Percentiles rank a stretch among this genome's conserved stretches.
Conservation (phyloP, 2,329 filamentous ascomycete species). For the Aspergillus persii region DNA sequence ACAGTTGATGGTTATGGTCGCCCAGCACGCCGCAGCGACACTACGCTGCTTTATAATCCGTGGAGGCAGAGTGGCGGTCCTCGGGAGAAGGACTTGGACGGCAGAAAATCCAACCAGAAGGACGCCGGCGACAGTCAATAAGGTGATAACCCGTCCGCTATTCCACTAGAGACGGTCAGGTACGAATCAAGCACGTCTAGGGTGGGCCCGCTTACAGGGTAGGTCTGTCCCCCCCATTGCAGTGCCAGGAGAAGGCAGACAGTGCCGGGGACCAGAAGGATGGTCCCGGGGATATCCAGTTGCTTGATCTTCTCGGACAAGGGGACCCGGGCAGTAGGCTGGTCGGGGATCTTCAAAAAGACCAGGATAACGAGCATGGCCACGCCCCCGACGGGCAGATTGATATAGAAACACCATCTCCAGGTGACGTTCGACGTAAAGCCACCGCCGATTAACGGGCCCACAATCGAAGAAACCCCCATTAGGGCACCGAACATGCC, state of each 20-base stretch:
- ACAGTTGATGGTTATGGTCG: neutral
- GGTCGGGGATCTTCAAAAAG: conserved; percentile 36
- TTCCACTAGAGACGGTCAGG: conserved; percentile 7
- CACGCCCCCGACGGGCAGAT: conserved; percentile 44
- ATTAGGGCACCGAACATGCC: conserved; percentile 54
- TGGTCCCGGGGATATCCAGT: conserved; percentile 35
- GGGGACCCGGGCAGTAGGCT: conserved; percentile 19
- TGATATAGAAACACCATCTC: conserved; percentile 45
- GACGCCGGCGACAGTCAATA: conserved; percentile 22
- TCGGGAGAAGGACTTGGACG: conserved; percentile 46
- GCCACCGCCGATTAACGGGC: conserved; percentile 44
- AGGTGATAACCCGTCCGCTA: conserved; percentile 19
- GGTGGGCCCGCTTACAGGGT: neutral
- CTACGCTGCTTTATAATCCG: conserved; percentile 49
- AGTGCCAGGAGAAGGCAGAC: conserved; percentile 21
- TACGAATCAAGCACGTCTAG: too few species aligned
- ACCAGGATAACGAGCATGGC: conserved; percentile 45
- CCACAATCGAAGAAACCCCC: conserved; percentile 50
- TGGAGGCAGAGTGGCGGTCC: conserved; percentile 44
- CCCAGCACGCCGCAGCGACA: conserved; percentile 16
- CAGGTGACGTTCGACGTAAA: conserved; percentile 42
- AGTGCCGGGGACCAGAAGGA: conserved; percentile 26
- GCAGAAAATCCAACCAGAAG: conserved; percentile 43
- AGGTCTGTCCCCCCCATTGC: conserved; percentile 21
- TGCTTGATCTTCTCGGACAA: conserved; percentile 40